Evolutionary conservation across 1,284 basidiomycete species (phyloP).

Genomic region (Tilletia setariae): DNA sequence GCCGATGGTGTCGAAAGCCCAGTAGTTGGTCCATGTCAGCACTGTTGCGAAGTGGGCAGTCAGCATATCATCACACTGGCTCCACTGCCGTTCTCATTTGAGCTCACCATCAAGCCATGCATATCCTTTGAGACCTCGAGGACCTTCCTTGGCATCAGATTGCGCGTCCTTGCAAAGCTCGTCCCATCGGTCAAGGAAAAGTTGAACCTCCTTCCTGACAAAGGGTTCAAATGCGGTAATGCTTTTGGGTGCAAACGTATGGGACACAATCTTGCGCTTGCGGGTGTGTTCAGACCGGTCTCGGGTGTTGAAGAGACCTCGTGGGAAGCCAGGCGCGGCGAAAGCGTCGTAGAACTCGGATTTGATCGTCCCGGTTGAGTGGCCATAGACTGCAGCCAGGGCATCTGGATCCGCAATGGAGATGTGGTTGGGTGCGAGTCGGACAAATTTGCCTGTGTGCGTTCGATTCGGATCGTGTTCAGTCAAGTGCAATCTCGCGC

Average conservation of each 20-base stretch:
- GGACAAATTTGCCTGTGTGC: conserved; percentile 61
- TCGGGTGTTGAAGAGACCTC: conserved; percentile 76
- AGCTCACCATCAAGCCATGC: conserved; percentile 58
- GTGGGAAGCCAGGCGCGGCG: conserved; percentile 56
- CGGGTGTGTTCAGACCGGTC: conserved; percentile 76
- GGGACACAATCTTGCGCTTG: conserved; percentile 82
- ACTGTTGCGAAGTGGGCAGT: background rate
- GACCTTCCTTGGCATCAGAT: conserved; percentile 27
- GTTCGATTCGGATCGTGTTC: conserved; percentile 60
- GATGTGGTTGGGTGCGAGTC: conserved; percentile 80
- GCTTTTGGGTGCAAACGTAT: conserved; percentile 67
- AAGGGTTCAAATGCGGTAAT: conserved; percentile 46
- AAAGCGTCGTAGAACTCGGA: conserved; percentile 69
- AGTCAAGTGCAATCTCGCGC: background rate
- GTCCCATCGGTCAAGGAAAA: conserved; percentile 44
- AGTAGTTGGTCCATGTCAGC: conserved; percentile 65
- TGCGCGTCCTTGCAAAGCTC: conserved; percentile 40
- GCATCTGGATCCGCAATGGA: conserved; percentile 68
- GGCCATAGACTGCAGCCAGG: conserved; percentile 35
- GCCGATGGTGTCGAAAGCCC: conserved; percentile 65
- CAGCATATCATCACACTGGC: background rate
- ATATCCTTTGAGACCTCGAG: conserved; percentile 38
- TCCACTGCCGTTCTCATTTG: background rate
- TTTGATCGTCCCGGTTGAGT: conserved; percentile 41
- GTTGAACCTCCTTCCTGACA: conserved; percentile 42